Base-by-base conservation (phyloP, 83 land plant species). In the Larix sibirica region DNA sequence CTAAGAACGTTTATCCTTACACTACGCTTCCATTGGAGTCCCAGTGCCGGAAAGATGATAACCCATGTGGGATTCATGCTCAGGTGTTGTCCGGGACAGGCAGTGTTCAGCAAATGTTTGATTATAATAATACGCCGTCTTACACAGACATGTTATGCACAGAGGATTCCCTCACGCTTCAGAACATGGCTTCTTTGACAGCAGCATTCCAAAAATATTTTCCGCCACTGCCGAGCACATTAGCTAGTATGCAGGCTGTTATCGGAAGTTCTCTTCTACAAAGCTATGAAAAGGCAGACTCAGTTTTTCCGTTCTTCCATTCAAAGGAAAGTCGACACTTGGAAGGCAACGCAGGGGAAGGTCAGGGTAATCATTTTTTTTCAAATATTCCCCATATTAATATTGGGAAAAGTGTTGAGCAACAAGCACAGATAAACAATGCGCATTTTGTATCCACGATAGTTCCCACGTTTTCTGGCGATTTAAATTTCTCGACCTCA, bases 81-180 rank as follows among this genome's bases (percentile, higher is more conserved):
- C 79, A 76, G 26, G 77, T 23, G 6, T 54, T 54, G 16, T 54
- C 50, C 12, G n/a, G 12, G 13, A 14, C 40, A 23, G 31, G 21
- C 21, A 16, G 24, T 54, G 58, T 12, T 54, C 80, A 58, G 21
- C 79, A 76, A 24, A 12, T 58, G 38, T 77, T 50, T 62, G 80
- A 77, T 14, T 54, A 26, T 58, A 28, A 18, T 17, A 59, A n/a
- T 65, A n/a, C 68, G 21, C 50, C 24, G 24, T 76, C 79, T 24
- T 50, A 76, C 79, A 10, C 61, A 10, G 79, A 76, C 79, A 76
- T 76, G 44, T 24, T 76, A 26, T 77, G 62, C 36, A 77, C 68
- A 65, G 24, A 77, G n/a, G 80, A 77, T 77, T 58, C 80, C 58
- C 77, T 18, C 4, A 54, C 42, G 56, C 54, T 44, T 73, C 54